Evolutionary conservation across 306 rosid genomes (phyloP), one percentile per base, ranked within the genome.

Genomic region (Hippophae rhamnoides): DNA sequence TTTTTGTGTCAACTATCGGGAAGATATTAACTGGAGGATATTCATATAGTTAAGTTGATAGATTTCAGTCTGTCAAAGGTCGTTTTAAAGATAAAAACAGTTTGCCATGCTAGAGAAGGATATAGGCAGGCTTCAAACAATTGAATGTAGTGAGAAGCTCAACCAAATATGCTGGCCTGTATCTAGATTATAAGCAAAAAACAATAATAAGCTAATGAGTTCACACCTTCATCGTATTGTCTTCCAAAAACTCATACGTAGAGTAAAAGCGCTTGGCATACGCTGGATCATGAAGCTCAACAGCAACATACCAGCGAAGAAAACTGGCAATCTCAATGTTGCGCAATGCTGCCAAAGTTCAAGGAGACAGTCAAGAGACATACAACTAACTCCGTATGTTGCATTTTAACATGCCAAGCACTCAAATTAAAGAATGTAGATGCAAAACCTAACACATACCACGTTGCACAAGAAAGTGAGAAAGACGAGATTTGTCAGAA

Each of bases 221-320:
- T 70, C 87, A 61, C 58, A 92, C 99, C 96, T 92, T 88, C 80
- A 85, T 75, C 99, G 88, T 85, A 77, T 92, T 83, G 74, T 92
- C 96, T 78, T 92, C 99, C 82, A 92, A 78, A 56, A 86, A 72
- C 78, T 92, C 99, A 18, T 78, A 79, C 46, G 99, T 88, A 82
- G 81, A 82, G 69, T 88, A 92, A 78, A 85, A 92, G 65, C 99
- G 84, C 71, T 84, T 92, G 61, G 99, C 99, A 70, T 86, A 85
- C 61, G 88, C 81, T 52, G 96, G 99, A 75, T 92, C 99, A 65
- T 82, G 85, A 68, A 92, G 93, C 74, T 92, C 99, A 67, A 86
- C 96, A 56, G 99, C 93, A 68, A 92, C 95, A 64, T 80, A 92
- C 99, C 96, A 92, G 79, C 99, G 99, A 68, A 92, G 95, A 80